These are phyloP conservation scores for Colletotrichum tamarilloi DNA, from an alignment of 2,329 filamentous ascomycete genomes.

Conservation along the genomic window DNA sequence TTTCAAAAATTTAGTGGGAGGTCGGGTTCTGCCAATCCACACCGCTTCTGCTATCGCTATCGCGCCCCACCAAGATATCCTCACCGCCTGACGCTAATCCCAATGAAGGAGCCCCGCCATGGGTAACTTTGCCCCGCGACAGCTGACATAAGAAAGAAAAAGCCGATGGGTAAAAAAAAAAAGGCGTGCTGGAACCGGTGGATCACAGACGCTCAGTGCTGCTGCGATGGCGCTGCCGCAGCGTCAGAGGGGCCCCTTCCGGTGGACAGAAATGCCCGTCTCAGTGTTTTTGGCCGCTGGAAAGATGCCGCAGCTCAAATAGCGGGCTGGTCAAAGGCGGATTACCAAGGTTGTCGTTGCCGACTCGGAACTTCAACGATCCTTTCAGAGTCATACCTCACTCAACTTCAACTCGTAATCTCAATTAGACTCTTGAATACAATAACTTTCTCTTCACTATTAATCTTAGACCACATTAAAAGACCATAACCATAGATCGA, in stretches of 20 bases:
- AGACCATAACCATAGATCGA: neutral
- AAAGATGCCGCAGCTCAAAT: neutral
- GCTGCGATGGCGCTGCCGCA: neutral
- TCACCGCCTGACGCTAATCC: conserved; percentile 27
- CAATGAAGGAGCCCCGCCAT: conserved; percentile 15
- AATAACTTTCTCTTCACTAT: neutral
- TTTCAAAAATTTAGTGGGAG: conserved; percentile 39
- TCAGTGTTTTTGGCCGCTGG: neutral
- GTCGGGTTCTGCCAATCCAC: conserved; percentile 26
- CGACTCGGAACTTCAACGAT: conserved; percentile 2
- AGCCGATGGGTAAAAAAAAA: neutral
- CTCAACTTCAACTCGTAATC: conserved; percentile 8
- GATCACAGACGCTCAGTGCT: conserved; percentile 12
- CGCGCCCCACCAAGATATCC: neutral
- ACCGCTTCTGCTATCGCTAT: conserved; percentile 32
- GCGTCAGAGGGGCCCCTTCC: neutral
- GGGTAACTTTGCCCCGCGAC: neutral
- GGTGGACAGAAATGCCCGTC: neutral
- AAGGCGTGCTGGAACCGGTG: conserved; percentile 22
- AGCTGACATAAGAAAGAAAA: neutral
- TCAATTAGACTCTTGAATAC: neutral
- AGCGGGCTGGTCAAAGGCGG: neutral
- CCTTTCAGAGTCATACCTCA: neutral
- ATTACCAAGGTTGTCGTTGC: conserved; percentile 19
- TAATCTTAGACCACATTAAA: neutral